Evolutionary conservation across 2,329 filamentous ascomycete species (phyloP), one percentile per base, ranked within the genome.

Genomic region (Ceratocystis colombiana): DNA sequence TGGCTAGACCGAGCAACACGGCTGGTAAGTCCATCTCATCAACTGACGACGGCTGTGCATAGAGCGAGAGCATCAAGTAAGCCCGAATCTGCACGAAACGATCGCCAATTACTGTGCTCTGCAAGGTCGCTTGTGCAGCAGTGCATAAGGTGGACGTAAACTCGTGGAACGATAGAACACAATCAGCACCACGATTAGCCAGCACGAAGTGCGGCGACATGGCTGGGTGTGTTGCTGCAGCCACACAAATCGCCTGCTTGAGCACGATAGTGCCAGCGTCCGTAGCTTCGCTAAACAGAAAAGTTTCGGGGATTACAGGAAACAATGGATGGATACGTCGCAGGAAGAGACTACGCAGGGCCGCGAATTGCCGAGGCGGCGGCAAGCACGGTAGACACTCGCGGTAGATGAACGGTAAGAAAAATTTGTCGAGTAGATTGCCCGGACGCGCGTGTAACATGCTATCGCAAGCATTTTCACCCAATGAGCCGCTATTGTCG

Each of bases 311-410:
- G 44, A 84, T 75, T 15, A 83, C 75, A 3, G 82, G 82, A 28
- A 83, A 79, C 3, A 84, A 75, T 2, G 81, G 80, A 59, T 84
- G 80, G 7, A 84, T 77, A 69, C 82, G 80, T 25, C 81, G 76
- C 5, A 80, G 70, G 69, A 80, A 83, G 53, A 82, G 72, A 1
- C 73, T 73, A 48, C 76, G 76, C 30, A 85, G 70, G 17, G 75
- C 76, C 6, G 72, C 73, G 64, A 78, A 81, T 65, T 82, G 80
- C 2, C 74, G 71, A 0, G 76, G 72, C 0, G 80, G 78, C 0
- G 83, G 82, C 6, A 80, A 71, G 45, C 78, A 79, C 0, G 77
- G 74, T 1, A 83, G 72, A 64, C 79, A 81, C 62, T 80, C 75
- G 33, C 77, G 76, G 63, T 73, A 74, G 20, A 79, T 75, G 68